Evolutionary conservation across 208 protist species (phyloP).

Genomic region (Tritrichomonas foetus): DNA sequence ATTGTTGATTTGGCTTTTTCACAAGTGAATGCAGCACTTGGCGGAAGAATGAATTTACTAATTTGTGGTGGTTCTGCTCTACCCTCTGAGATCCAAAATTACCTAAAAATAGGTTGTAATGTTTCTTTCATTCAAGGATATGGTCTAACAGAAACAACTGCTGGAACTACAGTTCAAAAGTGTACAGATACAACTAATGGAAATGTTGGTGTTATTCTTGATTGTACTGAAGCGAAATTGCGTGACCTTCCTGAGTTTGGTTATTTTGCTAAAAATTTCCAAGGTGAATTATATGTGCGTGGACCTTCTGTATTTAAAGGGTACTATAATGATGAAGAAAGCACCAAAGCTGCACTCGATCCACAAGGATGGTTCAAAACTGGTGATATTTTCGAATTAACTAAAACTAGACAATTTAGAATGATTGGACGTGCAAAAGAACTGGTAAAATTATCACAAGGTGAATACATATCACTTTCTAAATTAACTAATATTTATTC

Average conservation of each 20-base stretch:
- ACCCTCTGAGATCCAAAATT: neutral
- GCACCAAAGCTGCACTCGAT: neutral
- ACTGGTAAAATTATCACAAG: neutral
- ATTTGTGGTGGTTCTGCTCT: constrained; percentile 38
- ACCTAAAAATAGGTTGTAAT: constrained; percentile 39
- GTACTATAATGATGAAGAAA: constrained; percentile 6
- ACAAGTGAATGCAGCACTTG: neutral
- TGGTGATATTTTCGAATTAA: constrained; percentile 31
- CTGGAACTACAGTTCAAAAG: neutral
- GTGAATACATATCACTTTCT: constrained; percentile 14
- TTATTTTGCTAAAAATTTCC: neutral
- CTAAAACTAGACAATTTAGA: neutral
- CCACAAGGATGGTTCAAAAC: constrained; percentile 24
- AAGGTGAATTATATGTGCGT: neutral
- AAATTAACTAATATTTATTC: neutral
- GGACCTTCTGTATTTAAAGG: neutral
- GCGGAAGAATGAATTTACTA: neutral
- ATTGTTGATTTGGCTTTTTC: neutral
- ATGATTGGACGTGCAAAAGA: constrained; percentile 16
- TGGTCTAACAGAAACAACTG: constrained; percentile 48
- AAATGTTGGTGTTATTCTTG: neutral
- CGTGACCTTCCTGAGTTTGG: neutral
- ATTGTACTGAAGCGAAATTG: neutral
- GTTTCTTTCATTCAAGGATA: constrained; percentile 42
- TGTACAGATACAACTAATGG: neutral